Evolutionary conservation across 2,329 filamentous ascomycete genomes (phyloP).

Genomic region (Acephala macrosclerotiorum): DNA sequence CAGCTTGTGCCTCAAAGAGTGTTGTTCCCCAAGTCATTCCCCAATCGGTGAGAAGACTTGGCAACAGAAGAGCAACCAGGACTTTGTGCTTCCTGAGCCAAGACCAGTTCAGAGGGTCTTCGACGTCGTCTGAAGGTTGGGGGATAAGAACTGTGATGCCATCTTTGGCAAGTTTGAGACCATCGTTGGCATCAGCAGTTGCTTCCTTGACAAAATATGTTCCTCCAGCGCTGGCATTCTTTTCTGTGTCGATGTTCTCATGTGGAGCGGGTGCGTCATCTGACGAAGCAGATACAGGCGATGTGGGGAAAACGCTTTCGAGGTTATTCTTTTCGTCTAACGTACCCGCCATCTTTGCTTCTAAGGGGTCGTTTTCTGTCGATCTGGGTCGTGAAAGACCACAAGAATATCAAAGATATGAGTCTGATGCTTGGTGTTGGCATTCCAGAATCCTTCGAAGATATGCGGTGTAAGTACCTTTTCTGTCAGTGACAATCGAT

Average conservation of each 20-base stretch:
- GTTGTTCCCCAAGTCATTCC: constrained; percentile 35
- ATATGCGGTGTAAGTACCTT: no score
- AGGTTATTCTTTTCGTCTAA: not conserved
- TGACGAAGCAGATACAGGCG: not conserved
- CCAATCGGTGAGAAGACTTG: constrained; percentile 47
- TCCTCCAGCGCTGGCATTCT: not conserved
- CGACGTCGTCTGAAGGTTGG: constrained; percentile 55
- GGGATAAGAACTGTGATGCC: constrained; percentile 38
- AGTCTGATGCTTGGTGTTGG: no score
- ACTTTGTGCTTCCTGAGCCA: constrained; percentile 24
- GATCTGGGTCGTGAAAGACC: no score
- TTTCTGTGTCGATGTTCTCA: not conserved
- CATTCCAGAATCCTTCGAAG: no score
- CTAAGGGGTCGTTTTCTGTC: no score
- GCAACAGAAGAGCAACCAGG: constrained; percentile 19
- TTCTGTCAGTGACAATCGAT: no score
- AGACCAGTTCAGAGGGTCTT: constrained; percentile 52
- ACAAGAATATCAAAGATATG: no score
- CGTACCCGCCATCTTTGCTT: not conserved
- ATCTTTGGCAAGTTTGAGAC: constrained; percentile 21
- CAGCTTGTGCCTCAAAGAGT: constrained; percentile 27
- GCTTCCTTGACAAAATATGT: not conserved
- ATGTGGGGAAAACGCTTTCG: not conserved
- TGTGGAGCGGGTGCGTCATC: not conserved
- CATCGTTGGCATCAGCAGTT: not conserved